These are phyloP conservation scores for Paraphoma chrysanthemicola DNA, from an alignment of 2,329 filamentous ascomycete genomes.

Conservation along the genomic window DNA sequence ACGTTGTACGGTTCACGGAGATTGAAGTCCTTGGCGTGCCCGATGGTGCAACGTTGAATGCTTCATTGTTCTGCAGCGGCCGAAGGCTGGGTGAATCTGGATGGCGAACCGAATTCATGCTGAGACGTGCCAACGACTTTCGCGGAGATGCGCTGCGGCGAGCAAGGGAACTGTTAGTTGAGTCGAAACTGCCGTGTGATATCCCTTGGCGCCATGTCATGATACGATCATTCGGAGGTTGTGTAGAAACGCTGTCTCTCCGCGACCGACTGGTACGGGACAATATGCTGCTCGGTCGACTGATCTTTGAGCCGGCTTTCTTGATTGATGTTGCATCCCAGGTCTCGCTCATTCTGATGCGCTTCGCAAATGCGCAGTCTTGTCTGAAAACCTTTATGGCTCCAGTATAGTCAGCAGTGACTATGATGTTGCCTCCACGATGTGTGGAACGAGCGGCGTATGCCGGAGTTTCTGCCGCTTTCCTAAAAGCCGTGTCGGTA, in stretches of 20 bases:
- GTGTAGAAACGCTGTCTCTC: slow-evolving; percentile 55
- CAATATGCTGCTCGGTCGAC: slow-evolving; percentile 60
- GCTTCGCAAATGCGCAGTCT: slow-evolving; percentile 85
- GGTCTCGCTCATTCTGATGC: slow-evolving; percentile 65
- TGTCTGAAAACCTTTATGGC: slow-evolving; percentile 94
- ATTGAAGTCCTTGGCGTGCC: slow-evolving; percentile 31
- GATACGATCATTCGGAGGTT: slow-evolving; percentile 75
- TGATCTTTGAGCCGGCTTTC: slow-evolving; percentile 64
- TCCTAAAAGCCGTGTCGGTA: slow-evolving; percentile 44
- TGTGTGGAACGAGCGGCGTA: slow-evolving; percentile 81
- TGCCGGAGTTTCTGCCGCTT: slow-evolving; percentile 71
- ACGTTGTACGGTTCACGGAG: slow-evolving; percentile 19
- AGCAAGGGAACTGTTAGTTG: slow-evolving; percentile 27
- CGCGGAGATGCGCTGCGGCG: slow-evolving; percentile 57
- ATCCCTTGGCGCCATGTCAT: slow-evolving; percentile 84
- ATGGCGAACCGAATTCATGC: slow-evolving; percentile 19
- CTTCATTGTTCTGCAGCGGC: slow-evolving; percentile 16
- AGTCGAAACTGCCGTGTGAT: slow-evolving; percentile 59
- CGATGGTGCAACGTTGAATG: slow-evolving; percentile 16
- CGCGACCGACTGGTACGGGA: slow-evolving; percentile 60
- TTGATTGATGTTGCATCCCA: slow-evolving; percentile 80
- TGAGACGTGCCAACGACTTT: slow-evolving; percentile 46
- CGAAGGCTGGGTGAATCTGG: slow-evolving; percentile 28
- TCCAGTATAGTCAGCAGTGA: slow-evolving; percentile 88
- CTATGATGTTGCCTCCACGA: slow-evolving; percentile 83